These are phyloP conservation scores for Venturia carpophila DNA, from an alignment of 2,329 filamentous ascomycete species.

Conservation along the genomic window DNA sequence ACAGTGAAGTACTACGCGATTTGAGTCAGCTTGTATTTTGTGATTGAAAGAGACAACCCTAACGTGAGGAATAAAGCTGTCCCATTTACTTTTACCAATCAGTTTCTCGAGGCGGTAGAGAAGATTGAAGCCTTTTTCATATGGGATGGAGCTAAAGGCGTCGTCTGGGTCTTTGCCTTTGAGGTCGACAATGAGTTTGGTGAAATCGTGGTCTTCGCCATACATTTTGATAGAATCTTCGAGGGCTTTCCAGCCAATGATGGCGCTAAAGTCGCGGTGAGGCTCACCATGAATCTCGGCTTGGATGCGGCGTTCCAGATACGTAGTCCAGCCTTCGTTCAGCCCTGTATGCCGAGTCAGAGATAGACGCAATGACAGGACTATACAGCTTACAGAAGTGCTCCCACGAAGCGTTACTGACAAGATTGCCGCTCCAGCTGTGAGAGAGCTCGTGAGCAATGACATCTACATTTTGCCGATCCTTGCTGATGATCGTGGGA, in stretches of 20 bases:
- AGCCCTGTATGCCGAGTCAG: slow-evolving; percentile 46
- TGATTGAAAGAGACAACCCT: slow-evolving; percentile 17
- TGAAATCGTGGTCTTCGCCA: slow-evolving; percentile 83
- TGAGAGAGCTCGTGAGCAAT: slow-evolving; percentile 78
- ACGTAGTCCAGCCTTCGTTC: slow-evolving; percentile 85
- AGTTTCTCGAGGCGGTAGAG: slow-evolving; percentile 84
- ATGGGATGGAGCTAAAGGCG: slow-evolving; percentile 84
- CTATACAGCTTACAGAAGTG: slow-evolving; percentile 48
- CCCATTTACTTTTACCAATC: slow-evolving; percentile 77
- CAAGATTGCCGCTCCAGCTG: slow-evolving; percentile 83
- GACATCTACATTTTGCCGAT: slow-evolving; percentile 80
- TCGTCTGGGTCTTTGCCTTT: slow-evolving; percentile 92
- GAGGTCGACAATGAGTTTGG: slow-evolving; percentile 79
- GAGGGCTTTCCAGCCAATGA: slow-evolving; percentile 90
- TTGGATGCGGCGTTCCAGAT: slow-evolving; percentile 79
- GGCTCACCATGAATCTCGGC: slow-evolving; percentile 71
- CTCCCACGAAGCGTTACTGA: slow-evolving; percentile 72
- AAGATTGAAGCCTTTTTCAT: slow-evolving; percentile 95
- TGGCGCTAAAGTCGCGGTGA: slow-evolving; percentile 87
- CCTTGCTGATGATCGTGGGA: slow-evolving; percentile 83
- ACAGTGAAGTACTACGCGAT: slow-evolving; percentile 63
- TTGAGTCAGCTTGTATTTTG: background rate
- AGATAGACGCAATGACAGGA: background rate
- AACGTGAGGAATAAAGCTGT: slow-evolving; percentile 83
- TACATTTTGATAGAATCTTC: slow-evolving; percentile 71